Base-by-base conservation (phyloP, 805 yeast species). In the Scheffersomyces ergatensis region DNA sequence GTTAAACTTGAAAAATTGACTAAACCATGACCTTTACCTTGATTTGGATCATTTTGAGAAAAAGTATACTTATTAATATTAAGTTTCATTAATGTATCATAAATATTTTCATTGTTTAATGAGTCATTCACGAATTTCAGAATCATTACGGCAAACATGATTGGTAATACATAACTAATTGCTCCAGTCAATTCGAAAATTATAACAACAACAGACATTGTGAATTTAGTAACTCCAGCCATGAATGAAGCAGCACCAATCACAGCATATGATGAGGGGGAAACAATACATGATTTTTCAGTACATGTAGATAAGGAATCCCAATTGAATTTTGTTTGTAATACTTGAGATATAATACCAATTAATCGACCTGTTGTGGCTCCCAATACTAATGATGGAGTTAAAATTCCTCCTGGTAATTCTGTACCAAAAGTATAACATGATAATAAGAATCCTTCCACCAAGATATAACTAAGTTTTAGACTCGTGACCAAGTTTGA, bases 121-220 rank as follows among this genome's bases (percentile, higher is more conserved):
- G 77, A 67, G 53, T 88, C 93, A 47, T 79, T 83, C n/a, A 81
- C 73, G 62, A 85, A 76, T 51, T 85, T 82, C 36, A 90, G 78
- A 7, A 82, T 72, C 70, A 89, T 76, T 2, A 87, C 95, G 1
- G 90, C 84, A 12, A 81, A 66, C 96, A 88, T 88, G 23, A 88
- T 84, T 0, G 96, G 96, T 33, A 88, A 66, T 2, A 87, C 89
- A 54, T 88, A 88, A 0, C 85, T 77, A 36, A 89, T 71, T 0
- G 96, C 96, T 19, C 96, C 96, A 0, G 96, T 86, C 30, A 88
- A 65, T 58, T 88, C 96, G 58, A 86, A 85, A 47, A 87, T 70
- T 19, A 89, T 78, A 5, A 88, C 90, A 14, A 87, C 96, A 6
- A 84, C 82, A 33, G 89, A 77, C 47, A 87, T 83, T 3, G 90